These are phyloP conservation scores for Toxoplasma gondii DNA, from an alignment of 169 alveolate species.

Conservation along the genomic window DNA sequence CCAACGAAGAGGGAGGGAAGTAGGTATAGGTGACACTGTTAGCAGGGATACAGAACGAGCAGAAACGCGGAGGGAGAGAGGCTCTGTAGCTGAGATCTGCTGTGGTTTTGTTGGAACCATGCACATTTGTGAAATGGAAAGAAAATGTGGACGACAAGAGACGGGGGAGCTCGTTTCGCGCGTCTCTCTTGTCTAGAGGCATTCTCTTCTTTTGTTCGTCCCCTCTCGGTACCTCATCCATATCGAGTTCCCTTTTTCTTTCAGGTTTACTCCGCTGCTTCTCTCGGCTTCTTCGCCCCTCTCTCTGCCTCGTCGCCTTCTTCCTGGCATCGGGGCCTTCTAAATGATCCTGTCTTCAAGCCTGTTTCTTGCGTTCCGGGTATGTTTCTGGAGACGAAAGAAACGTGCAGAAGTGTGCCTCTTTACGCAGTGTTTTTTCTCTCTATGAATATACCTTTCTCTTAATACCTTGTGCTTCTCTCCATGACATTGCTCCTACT, in stretches of 20 bases:
- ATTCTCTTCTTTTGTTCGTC: not conserved
- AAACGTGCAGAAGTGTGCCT: no score
- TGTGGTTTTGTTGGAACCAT: no score
- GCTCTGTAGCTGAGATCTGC: no score
- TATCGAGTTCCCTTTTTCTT: not conserved
- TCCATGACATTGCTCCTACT: no score
- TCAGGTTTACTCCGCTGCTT: slow-evolving; percentile 19
- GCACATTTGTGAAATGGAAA: not conserved
- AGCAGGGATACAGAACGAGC: no score
- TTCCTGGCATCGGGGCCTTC: slow-evolving; percentile 11
- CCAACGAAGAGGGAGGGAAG: not conserved
- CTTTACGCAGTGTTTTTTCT: no score
- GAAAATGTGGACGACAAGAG: not conserved
- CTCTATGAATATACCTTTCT: no score
- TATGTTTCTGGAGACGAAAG: not conserved
- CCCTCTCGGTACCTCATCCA: not conserved
- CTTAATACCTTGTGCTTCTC: no score
- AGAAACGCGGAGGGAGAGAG: no score
- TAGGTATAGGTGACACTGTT: not conserved
- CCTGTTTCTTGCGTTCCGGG: not conserved
- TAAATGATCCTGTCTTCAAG: not conserved
- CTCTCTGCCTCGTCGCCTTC: not conserved
- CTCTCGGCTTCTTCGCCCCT: slow-evolving; percentile 20
- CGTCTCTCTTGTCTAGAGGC: not conserved
- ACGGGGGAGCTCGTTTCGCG: not conserved